Conservation (phyloP, 208 protist species). For the Novymonas esmeraldas region DNA sequence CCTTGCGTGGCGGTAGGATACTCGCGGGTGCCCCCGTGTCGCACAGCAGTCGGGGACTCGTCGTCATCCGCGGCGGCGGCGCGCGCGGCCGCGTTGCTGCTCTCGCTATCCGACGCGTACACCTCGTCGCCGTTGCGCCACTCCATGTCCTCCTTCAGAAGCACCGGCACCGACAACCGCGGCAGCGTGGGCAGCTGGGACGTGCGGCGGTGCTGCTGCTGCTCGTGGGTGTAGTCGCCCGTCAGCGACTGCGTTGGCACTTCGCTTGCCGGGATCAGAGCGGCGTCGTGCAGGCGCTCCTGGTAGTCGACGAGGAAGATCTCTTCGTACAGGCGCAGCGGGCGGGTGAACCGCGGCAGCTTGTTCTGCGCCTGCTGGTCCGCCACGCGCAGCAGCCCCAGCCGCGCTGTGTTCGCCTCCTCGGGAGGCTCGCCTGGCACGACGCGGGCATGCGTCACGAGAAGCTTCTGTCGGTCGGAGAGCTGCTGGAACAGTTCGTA, state of each 20-base stretch:
- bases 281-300: constrained; percentile 37
- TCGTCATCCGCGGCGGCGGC: not conserved
- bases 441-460: constrained; percentile 51
- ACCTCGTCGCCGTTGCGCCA: constrained; percentile 19
- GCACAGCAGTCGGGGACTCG: not conserved
- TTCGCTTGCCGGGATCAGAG: constrained; percentile 34
- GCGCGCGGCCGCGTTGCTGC: not conserved
- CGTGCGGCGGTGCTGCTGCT: constrained; percentile 9
- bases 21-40: not conserved
- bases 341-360: constrained; percentile 14
- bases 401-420: constrained; percentile 25
- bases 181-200: constrained; percentile 3
- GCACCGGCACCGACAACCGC: constrained; percentile 14
- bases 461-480: constrained; percentile 44
- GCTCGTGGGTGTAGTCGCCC: constrained; percentile 30
- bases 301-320: constrained; percentile 67
- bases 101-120: not conserved
- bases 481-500: constrained; percentile 58
- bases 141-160: constrained; percentile 32
- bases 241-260: constrained; percentile 18
- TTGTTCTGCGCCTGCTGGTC: constrained; percentile 29
- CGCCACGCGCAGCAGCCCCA: constrained; percentile 38
- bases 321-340: constrained; percentile 72
- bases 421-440: constrained; percentile 26
- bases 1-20: not conserved